phyloP scores from a whole-genome alignment of 2,329 filamentous ascomycete species.

The Colletotrichum tabaci region DNA sequence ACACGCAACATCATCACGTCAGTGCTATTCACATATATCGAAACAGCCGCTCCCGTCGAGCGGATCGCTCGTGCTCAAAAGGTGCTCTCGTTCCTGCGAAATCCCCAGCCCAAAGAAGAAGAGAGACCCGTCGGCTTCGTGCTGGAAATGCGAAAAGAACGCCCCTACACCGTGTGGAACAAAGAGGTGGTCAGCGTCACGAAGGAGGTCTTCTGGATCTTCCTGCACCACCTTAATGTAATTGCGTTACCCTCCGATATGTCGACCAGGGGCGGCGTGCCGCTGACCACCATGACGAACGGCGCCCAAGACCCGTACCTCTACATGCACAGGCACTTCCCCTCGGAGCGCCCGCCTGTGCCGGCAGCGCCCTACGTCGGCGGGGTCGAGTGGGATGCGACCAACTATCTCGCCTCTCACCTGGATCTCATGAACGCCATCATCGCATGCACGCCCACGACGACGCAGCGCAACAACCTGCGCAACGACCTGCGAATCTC shows the following conservation, averaged over 20 bases:
- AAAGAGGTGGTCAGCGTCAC: constrained; percentile 94
- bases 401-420: constrained; percentile 94
- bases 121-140: constrained; percentile 88
- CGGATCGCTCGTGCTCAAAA: constrained; percentile 78
- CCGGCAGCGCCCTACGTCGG: constrained; percentile 96
- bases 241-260: constrained; percentile 74
- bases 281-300: constrained; percentile 50
- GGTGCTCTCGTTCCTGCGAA: constrained; percentile 85
- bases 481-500: constrained; percentile 85
- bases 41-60: constrained; percentile 73
- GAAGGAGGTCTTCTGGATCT: constrained; percentile 99
- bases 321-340: constrained; percentile 83
- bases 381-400: constrained; percentile 98
- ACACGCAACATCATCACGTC: constrained; percentile 93
- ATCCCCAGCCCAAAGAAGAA: constrained; percentile 82
- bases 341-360: constrained; percentile 87
- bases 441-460: constrained; percentile 82
- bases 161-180: constrained; percentile 94
- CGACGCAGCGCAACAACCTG: constrained; percentile 80
- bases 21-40: constrained; percentile 89
- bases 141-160: constrained; percentile 86
- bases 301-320: constrained; percentile 62
- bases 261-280: constrained; percentile 47
- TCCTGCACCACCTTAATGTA: constrained; percentile 93
- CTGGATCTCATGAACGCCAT: constrained; percentile 94